Evolutionary conservation across 164 flowering plant species (phyloP), one percentile per base, ranked within the genome.

Genomic region (Piper longum): DNA sequence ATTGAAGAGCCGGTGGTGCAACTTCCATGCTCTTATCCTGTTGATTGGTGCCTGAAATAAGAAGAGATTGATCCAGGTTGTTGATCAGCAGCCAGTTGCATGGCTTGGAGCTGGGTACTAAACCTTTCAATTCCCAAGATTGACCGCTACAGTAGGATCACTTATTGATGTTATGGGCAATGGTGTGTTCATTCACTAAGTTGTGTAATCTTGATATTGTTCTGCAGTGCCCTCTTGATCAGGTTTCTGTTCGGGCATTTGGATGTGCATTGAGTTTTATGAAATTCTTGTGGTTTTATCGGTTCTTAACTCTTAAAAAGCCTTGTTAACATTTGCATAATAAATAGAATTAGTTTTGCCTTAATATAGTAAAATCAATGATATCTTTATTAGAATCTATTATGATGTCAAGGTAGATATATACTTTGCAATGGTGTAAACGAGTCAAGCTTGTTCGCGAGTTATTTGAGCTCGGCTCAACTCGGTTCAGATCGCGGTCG

Each of bases 51-150:
- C 19, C 2, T 13, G 81, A 68, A 4, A 4, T 80, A 61, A 11
- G 72, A 62, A 41, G 71, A 62, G 51, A 66, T 66, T 59, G 66
- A 68, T 67, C 17, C 61, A 61, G 64, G 62, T 48, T 66, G 18
- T 13, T 17, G 66, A 60, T 80, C 80, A 41, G 81, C 72, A 3
- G 78, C 79, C 8, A 83, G 64, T 54, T 75, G 77, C 55, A 90
- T 81, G 60, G 92, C 79, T 63, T 88, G 92, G 17, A 88, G 74
- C 66, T 88, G 88, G 57, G 81, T 74, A n/a, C 0, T 85, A 76
- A 66, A 90, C 87, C 17, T 81, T n/a, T n/a, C n/a, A n/a, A n/a
- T n/a, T n/a, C 82, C 60, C 74, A 57, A 2, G 86, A 72, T 39
- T 75, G 72, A n/a, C 61, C 42, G 17, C 51, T 65, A 59, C 63